A percentile compares a stretch with the other conserved stretches of the same genome.
Evolutionary conservation across 805 yeast species (phyloP).

Genomic region (Wickerhamiella dianesei): DNA sequence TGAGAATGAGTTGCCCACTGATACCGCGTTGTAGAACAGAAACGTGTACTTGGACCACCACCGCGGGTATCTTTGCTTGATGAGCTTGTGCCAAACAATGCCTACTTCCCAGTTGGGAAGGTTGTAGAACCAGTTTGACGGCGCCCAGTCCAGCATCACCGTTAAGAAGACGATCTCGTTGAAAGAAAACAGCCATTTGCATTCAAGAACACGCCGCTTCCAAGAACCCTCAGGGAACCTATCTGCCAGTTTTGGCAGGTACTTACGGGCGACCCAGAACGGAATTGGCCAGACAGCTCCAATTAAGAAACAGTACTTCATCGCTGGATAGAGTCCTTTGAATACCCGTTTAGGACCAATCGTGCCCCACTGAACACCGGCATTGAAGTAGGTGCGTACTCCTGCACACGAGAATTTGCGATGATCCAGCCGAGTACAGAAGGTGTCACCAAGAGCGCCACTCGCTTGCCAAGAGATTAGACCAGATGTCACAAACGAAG

Average conservation of each 20-base stretch:
- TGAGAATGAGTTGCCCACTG: constrained; percentile 38
- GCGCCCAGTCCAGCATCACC: constrained; percentile 25
- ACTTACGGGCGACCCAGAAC: constrained; percentile 9
- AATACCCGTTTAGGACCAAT: constrained; percentile 42
- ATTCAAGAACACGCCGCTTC: not conserved
- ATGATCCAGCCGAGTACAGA: constrained; percentile 26
- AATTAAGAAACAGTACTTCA: constrained; percentile 49
- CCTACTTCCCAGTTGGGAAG: constrained; percentile 31
- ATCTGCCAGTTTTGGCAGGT: constrained; percentile 1
- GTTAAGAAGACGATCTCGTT: constrained; percentile 9
- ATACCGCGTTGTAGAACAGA: constrained; percentile 34
- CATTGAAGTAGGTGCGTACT: constrained; percentile 31
- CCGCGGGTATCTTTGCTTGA: constrained; percentile 29
- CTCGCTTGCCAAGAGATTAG: constrained; percentile 9
- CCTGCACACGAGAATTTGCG: constrained; percentile 31
- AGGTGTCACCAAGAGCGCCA: constrained; percentile 17
- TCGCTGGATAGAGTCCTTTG: constrained; percentile 41
- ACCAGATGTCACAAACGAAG: constrained; percentile 8
- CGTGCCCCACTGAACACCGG: constrained; percentile 42
- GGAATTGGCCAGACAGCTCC: constrained; percentile 27
- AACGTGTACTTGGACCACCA: constrained; percentile 46
- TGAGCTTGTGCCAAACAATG: constrained; percentile 31
- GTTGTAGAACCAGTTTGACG: constrained; percentile 33
- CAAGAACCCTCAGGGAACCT: not conserved
- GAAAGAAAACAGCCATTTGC: constrained; percentile 3